phyloP scores from a whole-genome alignment of 176 grass and related monocot species.

The Tillandsia fasciculata region DNA sequence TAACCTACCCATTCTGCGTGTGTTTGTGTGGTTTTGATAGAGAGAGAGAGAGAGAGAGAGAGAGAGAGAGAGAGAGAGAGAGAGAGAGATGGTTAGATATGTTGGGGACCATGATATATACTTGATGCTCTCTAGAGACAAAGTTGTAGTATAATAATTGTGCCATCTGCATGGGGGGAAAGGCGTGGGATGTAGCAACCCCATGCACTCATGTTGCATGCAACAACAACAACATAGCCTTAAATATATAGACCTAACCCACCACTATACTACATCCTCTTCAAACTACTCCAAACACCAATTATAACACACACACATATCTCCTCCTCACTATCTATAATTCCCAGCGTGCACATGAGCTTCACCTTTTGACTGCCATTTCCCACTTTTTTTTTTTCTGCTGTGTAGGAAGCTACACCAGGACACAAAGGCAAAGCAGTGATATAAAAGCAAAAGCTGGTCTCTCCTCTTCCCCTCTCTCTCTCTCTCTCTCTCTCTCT shows the following conservation, averaged over 20 bases:
- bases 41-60: no score
- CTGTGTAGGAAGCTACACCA: background rate
- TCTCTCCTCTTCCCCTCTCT: no score
- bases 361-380: conserved; percentile 29
- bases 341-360: conserved; percentile 27
- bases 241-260: background rate
- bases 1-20: no score
- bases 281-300: conserved; percentile 13
- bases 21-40: no score
- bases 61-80: no score
- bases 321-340: conserved; percentile 4
- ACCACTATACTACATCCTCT: background rate
- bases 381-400: conserved; percentile 13
- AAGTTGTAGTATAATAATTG: conserved; percentile 32
- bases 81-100: no score
- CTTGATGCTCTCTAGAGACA: conserved; percentile 11
- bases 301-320: conserved; percentile 22
- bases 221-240: background rate
- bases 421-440: no score
- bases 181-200: conserved; percentile 9
- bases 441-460: no score
- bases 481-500: conserved; percentile 1
- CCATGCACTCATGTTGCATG: conserved; percentile 9
- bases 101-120: background rate
- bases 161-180: conserved; percentile 31